Base-by-base conservation (phyloP, 345 rosid species). In the Angophora floribunda region DNA sequence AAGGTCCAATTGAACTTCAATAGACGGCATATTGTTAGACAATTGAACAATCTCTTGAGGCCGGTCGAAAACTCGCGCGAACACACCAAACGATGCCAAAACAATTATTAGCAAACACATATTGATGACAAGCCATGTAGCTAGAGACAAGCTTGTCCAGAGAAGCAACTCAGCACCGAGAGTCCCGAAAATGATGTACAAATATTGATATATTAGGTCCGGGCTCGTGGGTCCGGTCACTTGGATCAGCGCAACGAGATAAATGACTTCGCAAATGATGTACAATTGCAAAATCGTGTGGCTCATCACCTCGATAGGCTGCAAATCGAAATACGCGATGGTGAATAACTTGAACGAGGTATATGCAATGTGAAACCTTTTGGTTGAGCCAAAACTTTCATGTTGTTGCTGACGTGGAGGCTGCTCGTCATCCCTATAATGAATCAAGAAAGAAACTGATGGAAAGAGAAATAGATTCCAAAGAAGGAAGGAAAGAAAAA, bases 191-290 rank as follows among this genome's bases (percentile, higher is more conserved):
- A 12, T 6, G 15, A 61, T 26, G 0, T 28, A 61, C 67, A 61
- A 26, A 12, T 6, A 59, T 5, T 0, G 6, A n/a, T 11, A 26
- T 24, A 24, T 59, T 2, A 0, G 1, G 13, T 24, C 2, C 0
- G 6, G n/a, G 6, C 0, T 59, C 0, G 13, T 10, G 3, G 3
- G 6, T 3, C 7, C 3, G 1, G 1, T 26, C 7, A 59, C 65
- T 24, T 59, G 13, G 3, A 59, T 59, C 1, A 12, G 1, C 0
- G 1, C 1, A 24, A 59, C 2, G 0, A 59, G 14, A 59, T 59
- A 59, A 4, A 59, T 59, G 3, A 59, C 13, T 5, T 59, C 14
- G 6, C 7, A 59, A 0, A 57, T 21, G 13, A 24, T 57, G 63
- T 57, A 24, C 0, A 57, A 57, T 1, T 24, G 6, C 26, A 55